A percentile compares a stretch with the other conserved stretches of the same genome.
These are phyloP conservation scores for Henckelia pumila DNA, from an alignment of 257 asterid species.

Conservation along the genomic window DNA sequence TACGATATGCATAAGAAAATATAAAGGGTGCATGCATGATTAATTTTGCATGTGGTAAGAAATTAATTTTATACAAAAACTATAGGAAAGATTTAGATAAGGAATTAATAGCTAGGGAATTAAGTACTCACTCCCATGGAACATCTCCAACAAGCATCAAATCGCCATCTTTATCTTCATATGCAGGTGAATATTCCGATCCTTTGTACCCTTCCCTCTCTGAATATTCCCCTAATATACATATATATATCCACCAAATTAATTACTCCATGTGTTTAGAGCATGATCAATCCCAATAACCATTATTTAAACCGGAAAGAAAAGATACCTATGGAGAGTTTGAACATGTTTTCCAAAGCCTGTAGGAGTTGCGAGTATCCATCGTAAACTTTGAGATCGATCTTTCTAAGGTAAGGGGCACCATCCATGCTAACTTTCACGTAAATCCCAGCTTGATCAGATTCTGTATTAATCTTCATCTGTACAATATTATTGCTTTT, in stretches of 20 bases:
- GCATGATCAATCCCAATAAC: background rate
- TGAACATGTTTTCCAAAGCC: slow-evolving; percentile 79
- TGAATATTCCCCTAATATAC: slow-evolving; percentile 70
- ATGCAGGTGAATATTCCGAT: slow-evolving; percentile 87
- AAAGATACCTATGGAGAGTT: slow-evolving; percentile 58
- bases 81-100: background rate
- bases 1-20: slow-evolving; percentile 10
- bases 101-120: background rate
- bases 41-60: too few species aligned
- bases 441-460: slow-evolving; percentile 49
- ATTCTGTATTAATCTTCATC: slow-evolving; percentile 27
- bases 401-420: slow-evolving; percentile 80
- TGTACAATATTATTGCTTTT: slow-evolving; percentile 41
- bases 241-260: background rate
- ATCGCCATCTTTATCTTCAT: slow-evolving; percentile 92
- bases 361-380: slow-evolving; percentile 53
- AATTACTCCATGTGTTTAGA: background rate
- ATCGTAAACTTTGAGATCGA: slow-evolving; percentile 57
- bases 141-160: slow-evolving; percentile 95
- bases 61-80: too few species aligned
- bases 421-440: slow-evolving; percentile 94
- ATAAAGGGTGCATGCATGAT: too few species aligned
- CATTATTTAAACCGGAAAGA: background rate
- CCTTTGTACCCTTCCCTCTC: slow-evolving; percentile 90
- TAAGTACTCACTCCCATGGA: slow-evolving; percentile 65